phyloP scores from a whole-genome alignment of 805 yeast genomes.

The Hanseniaspora occidentalis region DNA sequence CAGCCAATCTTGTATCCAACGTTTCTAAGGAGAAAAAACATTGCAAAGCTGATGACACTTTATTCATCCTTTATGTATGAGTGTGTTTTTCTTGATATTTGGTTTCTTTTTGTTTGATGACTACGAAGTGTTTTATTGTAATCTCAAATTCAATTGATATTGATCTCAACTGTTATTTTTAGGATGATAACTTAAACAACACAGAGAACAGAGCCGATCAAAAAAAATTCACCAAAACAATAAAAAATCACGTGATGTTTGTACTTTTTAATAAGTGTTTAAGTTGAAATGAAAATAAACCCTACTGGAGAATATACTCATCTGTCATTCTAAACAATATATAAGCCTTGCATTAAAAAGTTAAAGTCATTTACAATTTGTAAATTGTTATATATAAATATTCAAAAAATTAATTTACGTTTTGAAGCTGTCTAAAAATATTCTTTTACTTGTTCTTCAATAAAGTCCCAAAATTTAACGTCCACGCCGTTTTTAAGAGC shows the following conservation, averaged over 20 bases:
- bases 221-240: no score
- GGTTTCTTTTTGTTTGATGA: background rate
- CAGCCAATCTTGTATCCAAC: slow-evolving; percentile 3
- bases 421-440: slow-evolving; percentile 1
- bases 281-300: background rate
- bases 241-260: no score
- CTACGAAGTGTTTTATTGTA: no score
- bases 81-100: background rate
- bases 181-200: no score
- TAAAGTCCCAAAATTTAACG: slow-evolving; percentile 18
- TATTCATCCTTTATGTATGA: background rate
- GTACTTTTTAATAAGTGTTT: background rate
- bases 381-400: no score
- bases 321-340: slow-evolving; percentile 3
- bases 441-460: slow-evolving; percentile 11
- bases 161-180: no score
- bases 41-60: background rate
- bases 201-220: no score
- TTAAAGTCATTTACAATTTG: no score
- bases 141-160: no score
- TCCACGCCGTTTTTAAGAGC: slow-evolving; percentile 20
- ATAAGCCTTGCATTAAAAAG: no score
- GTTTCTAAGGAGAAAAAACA: slow-evolving; percentile 6
- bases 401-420: background rate
- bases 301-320: background rate